Evolutionary conservation across 805 yeast species (phyloP), one percentile per base, ranked within the genome.

Genomic region (Barnettozyma salicaria): DNA sequence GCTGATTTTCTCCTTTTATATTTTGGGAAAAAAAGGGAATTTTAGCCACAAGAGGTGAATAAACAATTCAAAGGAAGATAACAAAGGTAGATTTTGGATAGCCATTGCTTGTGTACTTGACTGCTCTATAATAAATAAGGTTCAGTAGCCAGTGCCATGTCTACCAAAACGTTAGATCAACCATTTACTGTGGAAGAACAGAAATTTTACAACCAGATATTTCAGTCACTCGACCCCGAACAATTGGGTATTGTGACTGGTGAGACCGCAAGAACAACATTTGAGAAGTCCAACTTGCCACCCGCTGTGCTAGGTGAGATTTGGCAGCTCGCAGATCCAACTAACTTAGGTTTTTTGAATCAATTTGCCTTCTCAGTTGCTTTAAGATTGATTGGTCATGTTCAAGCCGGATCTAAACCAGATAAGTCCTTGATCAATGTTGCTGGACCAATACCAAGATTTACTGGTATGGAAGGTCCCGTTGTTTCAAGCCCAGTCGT

Each of bases 241-340:
- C 70, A 72, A 30, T 63, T 81, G 30, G 96, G 96, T 5, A 70
- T 81, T 21, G 82, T 90, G 40, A 83, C 96, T 4, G 98, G 98
- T 24, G 89, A 82, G 26, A 77, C 80, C 27, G 85, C 95, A 10
- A 76, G 92, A 47, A 70, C 86, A 10, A 68, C 94, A 6, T 78
- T 92, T 45, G 95, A 88, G 50, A 83, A 82, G 41, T 79, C 94
- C 4, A 94, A 95, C 2, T 68, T 92, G 32, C 78, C 92, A 6
- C 80, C 94, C 4, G 67, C 78, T 13, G 64, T 74, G 21, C 67
- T 92, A 24, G 95, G 96, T 8, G 92, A 88, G 60, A 80, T 92
- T 45, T 92, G 98, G 98, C 89, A 84, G 58, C 58, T 83, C 24
- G 88, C 96, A n/a, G 99, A 92, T 61, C 72, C 75, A n/a, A 79